Evolutionary conservation across 768 basidiomycete genomes (phyloP), one percentile per base, ranked within the genome.

Genomic region (Trametes maxima): DNA sequence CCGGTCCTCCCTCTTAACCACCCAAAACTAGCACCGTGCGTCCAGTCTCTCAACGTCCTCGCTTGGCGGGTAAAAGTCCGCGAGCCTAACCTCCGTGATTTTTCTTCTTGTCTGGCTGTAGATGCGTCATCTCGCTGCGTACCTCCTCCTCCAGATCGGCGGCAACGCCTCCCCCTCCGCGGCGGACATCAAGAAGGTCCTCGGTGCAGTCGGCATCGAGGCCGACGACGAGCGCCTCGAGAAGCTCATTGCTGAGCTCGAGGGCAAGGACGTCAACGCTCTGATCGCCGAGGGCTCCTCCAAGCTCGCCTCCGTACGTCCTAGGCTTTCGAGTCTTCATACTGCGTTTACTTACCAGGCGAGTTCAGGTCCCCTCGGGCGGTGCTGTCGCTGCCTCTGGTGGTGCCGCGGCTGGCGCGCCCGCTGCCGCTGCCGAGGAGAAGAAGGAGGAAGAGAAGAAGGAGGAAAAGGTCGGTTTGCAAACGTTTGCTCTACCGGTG

Each of bases 121-220:
- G 89, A 94, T 94, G 92, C 91, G 91, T 78, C 80, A 94, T 74
- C 80, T 98, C 77, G 95, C 94, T 79, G 93, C 94, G 67, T 98
- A 97, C 83, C 87, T 99, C 62, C 94, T 99, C 75, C 94, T 98
- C 79, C 90, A 91, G 77, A 84, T 87, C 74, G 97, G 94, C 68
- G 97, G 97, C 57, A 98, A 98, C 73, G 78, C 87, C 70, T 85
- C 83, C 65, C 95, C 97, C 65, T 87, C 89, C 62, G 92, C 91
- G 56, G 83, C 71, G 47, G 95, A 98, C 75, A 82, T 99, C 80
- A 94, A 87, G 80, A 87, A 87, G 70, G 86, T 98, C 72, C 88
- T 99, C 68, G 77, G 71, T 56, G 80, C 88, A 64, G 97, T 94
- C 70, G 94, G 92, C 70, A 88, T 97, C 69, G 94, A 96, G 74